Base-by-base conservation (phyloP, 257 asterid species). In the Solanum tarapatanum region DNA sequence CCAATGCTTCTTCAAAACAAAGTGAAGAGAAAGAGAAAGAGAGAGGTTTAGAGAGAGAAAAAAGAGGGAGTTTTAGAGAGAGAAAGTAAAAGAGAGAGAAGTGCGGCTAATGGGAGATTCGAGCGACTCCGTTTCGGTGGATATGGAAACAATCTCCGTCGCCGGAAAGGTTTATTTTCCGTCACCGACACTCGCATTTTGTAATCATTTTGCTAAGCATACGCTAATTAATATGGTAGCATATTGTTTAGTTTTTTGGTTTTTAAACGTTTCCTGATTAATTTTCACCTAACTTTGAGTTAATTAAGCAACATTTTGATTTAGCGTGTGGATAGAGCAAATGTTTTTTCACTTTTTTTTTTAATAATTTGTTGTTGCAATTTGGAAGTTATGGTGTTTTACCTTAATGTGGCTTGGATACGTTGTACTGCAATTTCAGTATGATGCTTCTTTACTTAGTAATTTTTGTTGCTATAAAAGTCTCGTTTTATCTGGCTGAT, bases 61-160 rank as follows among this genome's bases (percentile, higher is more conserved):
- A 32, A 4, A 33, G 23, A 13, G 70, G 13, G 86, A 76, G n/a
- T 83, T 11, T 30, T 69, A 43, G 28, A 90, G 89, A 69, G 89
- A 89, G 88, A 86, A 89, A 60, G 28, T 35, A 32, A 33, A 9
- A 33, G n/a, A 14, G n/a, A 88, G 92, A 76, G 68, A 83, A 87
- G 45, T 83, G 48, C 45, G 86, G 58, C 41, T 84, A 92, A 96
- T 97, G 99, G 98, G 93, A 94, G 99, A 96, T 84, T 96, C 99
- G 83, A 92, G 96, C 95, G 97, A 93, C 90, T 94, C 98, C 88
- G 95, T 97, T 90, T 94, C 98, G 87, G 92, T 95, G 69, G 98
- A 94, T 90, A 94, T 97, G 92, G 99, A 96, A 87, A 90, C 99
- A 87, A 76, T 91, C 89, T 89, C 97, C 85, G 90, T 93, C 85